Conservation (phyloP, 192 early-diverging fungal genomes). For the Linnemannia elongata region DNA sequence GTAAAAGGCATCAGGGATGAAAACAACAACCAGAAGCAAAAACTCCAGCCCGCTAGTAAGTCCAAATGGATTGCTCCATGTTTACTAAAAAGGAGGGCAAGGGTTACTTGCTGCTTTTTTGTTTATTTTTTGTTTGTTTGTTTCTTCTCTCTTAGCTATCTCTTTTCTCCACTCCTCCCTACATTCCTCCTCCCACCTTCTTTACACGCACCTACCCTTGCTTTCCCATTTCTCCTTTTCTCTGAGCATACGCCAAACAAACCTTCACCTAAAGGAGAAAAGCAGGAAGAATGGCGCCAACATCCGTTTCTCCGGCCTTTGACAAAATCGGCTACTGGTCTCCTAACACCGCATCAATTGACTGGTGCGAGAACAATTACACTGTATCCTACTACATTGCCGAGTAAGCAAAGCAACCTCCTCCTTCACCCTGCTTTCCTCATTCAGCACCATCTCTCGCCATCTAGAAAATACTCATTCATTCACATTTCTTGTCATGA, state of each 20-base stretch:
- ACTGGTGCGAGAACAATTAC: conserved; percentile 64
- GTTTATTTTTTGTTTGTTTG: too few species aligned
- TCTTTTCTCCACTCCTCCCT: neutral
- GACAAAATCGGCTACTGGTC: conserved; percentile 46
- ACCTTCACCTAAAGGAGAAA: too few species aligned
- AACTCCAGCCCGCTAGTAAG: too few species aligned
- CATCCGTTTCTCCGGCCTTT: conserved; percentile 5
- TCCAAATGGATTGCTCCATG: too few species aligned
- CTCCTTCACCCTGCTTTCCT: neutral
- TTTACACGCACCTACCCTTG: neutral
- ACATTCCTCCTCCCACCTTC: neutral
- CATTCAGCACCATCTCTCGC: neutral
- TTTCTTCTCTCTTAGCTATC: neutral
- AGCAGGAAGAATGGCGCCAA: conserved; percentile 2
- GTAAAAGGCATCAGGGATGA: too few species aligned
- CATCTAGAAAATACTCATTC: neutral
- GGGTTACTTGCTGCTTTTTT: too few species aligned
- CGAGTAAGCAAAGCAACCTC: conserved; percentile 52
- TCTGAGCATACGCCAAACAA: too few species aligned
- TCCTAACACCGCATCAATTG: conserved; percentile 43
- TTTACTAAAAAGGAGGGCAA: too few species aligned
- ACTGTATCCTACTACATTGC: conserved; percentile 62
- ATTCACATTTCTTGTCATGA: neutral
- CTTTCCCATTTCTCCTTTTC: too few species aligned
- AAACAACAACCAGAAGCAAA: too few species aligned